phyloP scores from a whole-genome alignment of 1,139 yeast genomes.

The Dujonia santamariae region DNA sequence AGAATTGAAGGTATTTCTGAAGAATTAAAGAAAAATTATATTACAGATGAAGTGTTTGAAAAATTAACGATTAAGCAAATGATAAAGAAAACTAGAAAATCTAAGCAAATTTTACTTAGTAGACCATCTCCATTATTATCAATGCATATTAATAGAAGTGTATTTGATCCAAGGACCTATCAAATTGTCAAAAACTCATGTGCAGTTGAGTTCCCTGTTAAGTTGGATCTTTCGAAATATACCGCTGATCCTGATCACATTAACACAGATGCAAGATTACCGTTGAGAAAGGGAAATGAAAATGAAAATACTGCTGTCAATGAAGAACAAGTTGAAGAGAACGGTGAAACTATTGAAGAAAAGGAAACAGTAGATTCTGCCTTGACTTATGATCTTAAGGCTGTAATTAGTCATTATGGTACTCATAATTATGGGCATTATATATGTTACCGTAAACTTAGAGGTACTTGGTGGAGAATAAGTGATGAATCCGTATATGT shows the following conservation, averaged over 20 bases:
- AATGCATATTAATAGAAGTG: conserved; percentile 87
- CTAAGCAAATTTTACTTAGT: conserved; percentile 75
- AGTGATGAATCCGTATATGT: conserved; percentile 86
- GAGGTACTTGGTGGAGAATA: conserved; percentile 93
- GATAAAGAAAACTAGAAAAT: conserved; percentile 72
- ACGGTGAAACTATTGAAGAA: conserved; percentile 12
- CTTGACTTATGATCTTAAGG: conserved; percentile 65
- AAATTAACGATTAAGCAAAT: conserved; percentile 71
- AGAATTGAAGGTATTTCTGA: conserved; percentile 55
- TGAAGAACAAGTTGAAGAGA: conserved; percentile 12
- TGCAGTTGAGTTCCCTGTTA: conserved; percentile 70
- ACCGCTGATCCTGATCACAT: conserved; percentile 69
- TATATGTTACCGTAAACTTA: conserved; percentile 73
- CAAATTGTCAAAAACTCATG: conserved; percentile 82
- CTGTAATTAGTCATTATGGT: conserved; percentile 89
- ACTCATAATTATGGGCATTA: conserved; percentile 96
- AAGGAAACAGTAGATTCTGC: conserved; percentile 23
- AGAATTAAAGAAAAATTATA: conserved; percentile 62
- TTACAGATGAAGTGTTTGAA: conserved; percentile 77
- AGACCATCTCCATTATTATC: conserved; percentile 84
- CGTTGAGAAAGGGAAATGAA: conserved; percentile 51
- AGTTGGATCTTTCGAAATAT: conserved; percentile 63
- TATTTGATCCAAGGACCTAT: conserved; percentile 83
- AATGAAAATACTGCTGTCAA: conserved; percentile 4
- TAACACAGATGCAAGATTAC: conserved; percentile 74